phyloP scores from a whole-genome alignment of 352 stramenopile species.

The Phytophthora agathidicida region DNA sequence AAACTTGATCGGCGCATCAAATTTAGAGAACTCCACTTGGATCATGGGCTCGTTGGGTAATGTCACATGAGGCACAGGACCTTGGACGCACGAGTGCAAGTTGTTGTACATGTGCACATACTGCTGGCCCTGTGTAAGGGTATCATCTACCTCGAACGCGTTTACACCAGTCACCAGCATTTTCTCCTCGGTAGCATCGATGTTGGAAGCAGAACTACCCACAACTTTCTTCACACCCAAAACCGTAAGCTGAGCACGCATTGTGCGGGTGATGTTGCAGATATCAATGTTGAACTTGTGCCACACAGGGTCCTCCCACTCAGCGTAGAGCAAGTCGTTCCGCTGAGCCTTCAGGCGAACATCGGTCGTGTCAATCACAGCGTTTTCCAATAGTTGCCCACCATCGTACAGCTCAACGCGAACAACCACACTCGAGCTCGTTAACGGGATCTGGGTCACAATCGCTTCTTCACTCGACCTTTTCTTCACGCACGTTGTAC shows the following conservation, averaged over 20 bases:
- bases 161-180: slow-evolving; percentile 87
- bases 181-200: slow-evolving; percentile 58
- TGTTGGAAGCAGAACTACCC: slow-evolving; percentile 40
- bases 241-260: slow-evolving; percentile 79
- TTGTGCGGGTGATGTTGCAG: slow-evolving; percentile 69
- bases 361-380: slow-evolving; percentile 70
- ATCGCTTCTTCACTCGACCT: slow-evolving; percentile 73
- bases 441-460: slow-evolving; percentile 52
- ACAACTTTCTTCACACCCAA: slow-evolving; percentile 76
- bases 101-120: slow-evolving; percentile 89
- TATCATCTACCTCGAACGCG: slow-evolving; percentile 80
- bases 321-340: slow-evolving; percentile 72
- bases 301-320: slow-evolving; percentile 80
- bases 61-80: slow-evolving; percentile 78
- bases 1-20: slow-evolving; percentile 72
- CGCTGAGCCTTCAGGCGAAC: slow-evolving; percentile 75
- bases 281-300: slow-evolving; percentile 83
- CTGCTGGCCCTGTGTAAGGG: slow-evolving; percentile 63
- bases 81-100: slow-evolving; percentile 67
- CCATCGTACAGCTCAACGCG: slow-evolving; percentile 82
- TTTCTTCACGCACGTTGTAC: slow-evolving; percentile 68
- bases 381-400: slow-evolving; percentile 71
- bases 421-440: slow-evolving; percentile 72
- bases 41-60: slow-evolving; percentile 72
- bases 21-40: slow-evolving; percentile 72